Evolutionary conservation across 1,139 yeast species (phyloP).

Genomic region (Blastobotrys ciferrii): DNA sequence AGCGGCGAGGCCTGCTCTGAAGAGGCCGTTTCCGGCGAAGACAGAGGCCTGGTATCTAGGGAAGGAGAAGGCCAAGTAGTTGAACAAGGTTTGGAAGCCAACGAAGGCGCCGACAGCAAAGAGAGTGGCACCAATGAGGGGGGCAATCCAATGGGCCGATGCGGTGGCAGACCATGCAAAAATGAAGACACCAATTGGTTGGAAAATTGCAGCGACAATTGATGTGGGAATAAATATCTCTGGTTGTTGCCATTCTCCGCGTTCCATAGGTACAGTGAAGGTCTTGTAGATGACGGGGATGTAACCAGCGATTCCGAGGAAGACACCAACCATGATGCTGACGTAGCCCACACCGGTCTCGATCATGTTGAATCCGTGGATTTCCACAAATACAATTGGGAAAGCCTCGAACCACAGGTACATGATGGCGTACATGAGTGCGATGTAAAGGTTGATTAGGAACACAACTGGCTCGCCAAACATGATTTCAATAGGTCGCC

Average conservation of each 20-base stretch:
- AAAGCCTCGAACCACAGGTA: conserved; percentile 61
- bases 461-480: conserved; percentile 19
- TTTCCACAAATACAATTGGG: conserved; percentile 50
- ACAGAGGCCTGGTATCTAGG: conserved; percentile 67
- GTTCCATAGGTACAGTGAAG: conserved; percentile 15
- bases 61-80: conserved; percentile 67
- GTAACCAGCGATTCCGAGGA: conserved; percentile 21
- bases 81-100: conserved; percentile 67
- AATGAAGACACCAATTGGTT: conserved; percentile 49
- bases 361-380: conserved; percentile 47
- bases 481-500: conserved; percentile 13
- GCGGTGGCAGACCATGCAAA: conserved; percentile 56
- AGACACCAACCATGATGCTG: conserved; percentile 46
- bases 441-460: conserved; percentile 44
- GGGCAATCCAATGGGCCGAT: conserved; percentile 74
- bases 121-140: conserved; percentile 69
- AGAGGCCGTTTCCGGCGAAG: conserved; percentile 53
- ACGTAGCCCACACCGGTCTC: conserved; percentile 48
- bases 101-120: conserved; percentile 72
- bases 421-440: conserved; percentile 51
- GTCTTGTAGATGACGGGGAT: conserved; percentile 10
- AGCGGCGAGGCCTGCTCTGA: conserved; percentile 54
- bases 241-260: conserved; percentile 38
- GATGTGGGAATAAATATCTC: conserved; percentile 36
- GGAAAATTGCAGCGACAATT: conserved; percentile 51